These are phyloP conservation scores for Coccomyxa sp. DNA, from an alignment of 139 green algal species.

Conservation along the genomic window DNA sequence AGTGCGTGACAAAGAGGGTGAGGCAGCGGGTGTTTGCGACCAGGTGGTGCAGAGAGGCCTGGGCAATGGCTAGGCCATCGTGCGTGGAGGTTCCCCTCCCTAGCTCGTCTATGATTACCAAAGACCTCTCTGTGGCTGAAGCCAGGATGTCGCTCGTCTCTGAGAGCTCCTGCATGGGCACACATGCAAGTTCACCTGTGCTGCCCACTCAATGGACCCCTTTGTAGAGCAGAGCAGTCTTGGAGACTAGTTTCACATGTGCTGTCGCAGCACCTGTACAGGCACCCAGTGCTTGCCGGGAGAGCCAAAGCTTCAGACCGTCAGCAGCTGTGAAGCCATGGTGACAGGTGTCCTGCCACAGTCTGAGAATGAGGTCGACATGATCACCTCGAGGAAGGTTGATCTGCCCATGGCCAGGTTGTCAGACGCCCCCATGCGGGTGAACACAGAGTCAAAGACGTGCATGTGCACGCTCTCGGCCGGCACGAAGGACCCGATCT, in stretches of 20 bases:
- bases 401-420: conserved; percentile 61
- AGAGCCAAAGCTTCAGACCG: too few relatives aligned
- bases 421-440: conserved; percentile 90
- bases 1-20: conserved; percentile 79
- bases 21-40: conserved; percentile 29
- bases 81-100: conserved; percentile 52
- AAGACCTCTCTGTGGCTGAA: conserved; percentile 43
- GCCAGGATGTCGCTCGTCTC: conserved; percentile 73
- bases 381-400: conserved; percentile 64
- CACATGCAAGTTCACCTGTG: not conserved
- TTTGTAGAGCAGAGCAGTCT: too few relatives aligned
- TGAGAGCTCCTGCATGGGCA: conserved; percentile 62
- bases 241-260: too few relatives aligned
- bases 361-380: too few relatives aligned
- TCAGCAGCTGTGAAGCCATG: too few relatives aligned
- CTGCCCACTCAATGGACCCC: too few relatives aligned
- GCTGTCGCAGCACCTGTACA: too few relatives aligned
- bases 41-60: conserved; percentile 56
- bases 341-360: too few relatives aligned
- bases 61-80: conserved; percentile 57
- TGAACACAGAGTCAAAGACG: conserved; percentile 78
- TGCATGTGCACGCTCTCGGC: conserved; percentile 50
- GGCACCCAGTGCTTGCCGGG: too few relatives aligned
- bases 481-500: conserved; percentile 84
- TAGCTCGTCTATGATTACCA: conserved; percentile 77